Conservation (phyloP, 2,329 filamentous ascomycete species). For the Phoma sp. region DNA sequence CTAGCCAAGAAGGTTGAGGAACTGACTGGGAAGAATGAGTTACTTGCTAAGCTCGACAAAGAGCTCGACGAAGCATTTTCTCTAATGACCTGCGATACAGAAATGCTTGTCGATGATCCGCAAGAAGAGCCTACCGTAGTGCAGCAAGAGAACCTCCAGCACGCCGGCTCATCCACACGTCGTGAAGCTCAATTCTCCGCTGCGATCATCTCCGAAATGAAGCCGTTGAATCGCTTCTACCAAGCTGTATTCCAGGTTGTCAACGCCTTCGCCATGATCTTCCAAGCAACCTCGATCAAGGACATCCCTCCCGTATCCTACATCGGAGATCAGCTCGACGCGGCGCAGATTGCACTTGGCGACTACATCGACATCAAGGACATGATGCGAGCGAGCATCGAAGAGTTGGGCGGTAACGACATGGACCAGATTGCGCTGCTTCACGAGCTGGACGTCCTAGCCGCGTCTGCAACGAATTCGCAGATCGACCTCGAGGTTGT, state of each 20-base stretch:
- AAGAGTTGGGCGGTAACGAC: not conserved
- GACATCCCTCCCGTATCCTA: not conserved
- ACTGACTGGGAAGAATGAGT: not conserved
- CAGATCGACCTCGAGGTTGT: conserved; percentile 1
- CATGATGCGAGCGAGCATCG: not conserved
- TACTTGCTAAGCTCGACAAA: not conserved
- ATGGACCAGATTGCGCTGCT: not conserved
- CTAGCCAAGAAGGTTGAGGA: conserved; percentile 1
- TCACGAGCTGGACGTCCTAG: conserved; percentile 4
- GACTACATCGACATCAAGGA: not conserved
- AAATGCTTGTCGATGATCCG: not conserved
- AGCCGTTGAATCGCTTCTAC: conserved; percentile 9
- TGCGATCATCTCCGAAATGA: conserved; percentile 1
- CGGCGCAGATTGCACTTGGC: conserved; percentile 1
- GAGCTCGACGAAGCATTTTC: not conserved
- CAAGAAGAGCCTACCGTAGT: not conserved
- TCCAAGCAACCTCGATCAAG: not conserved
- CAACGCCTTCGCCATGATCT: not conserved
- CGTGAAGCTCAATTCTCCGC: not conserved
- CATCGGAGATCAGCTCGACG: not conserved
- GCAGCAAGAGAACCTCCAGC: not conserved
- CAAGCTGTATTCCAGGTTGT: not conserved
- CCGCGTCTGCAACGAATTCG: not conserved
- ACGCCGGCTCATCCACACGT: not conserved
- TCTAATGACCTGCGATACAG: not conserved